Percentiles rank a stretch among this genome's conserved stretches.
phyloP scores from a whole-genome alignment of 2,329 filamentous ascomycete genomes.

The Talaromyces funiculosus region DNA sequence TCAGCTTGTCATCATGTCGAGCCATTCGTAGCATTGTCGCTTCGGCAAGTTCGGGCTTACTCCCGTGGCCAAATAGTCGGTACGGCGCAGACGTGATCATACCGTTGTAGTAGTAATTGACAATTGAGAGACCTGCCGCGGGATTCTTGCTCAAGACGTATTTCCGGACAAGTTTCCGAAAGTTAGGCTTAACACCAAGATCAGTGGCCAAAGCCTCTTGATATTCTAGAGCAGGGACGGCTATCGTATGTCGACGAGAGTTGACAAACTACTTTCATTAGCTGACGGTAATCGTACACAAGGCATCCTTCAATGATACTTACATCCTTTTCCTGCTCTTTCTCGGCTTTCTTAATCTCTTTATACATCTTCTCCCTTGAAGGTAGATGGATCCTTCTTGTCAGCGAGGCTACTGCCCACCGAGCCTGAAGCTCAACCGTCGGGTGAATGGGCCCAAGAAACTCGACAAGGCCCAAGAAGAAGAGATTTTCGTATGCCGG shows the following conservation, averaged over 20 bases:
- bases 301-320: background rate
- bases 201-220: conserved; percentile 30
- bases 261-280: conserved; percentile 22
- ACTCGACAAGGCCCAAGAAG: conserved; percentile 30
- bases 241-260: conserved; percentile 28
- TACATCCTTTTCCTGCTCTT: conserved; percentile 21
- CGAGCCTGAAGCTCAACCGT: conserved; percentile 32
- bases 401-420: conserved; percentile 27
- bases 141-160: conserved; percentile 22
- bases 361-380: conserved; percentile 22
- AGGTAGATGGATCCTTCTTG: conserved; percentile 22
- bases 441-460: conserved; percentile 28
- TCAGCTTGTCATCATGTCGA: conserved; percentile 20
- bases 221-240: conserved; percentile 26
- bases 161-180: conserved; percentile 23
- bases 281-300: background rate
- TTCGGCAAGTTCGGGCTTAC: conserved; percentile 24
- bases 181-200: conserved; percentile 29
- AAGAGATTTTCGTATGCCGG: conserved; percentile 30
- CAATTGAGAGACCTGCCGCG: conserved; percentile 22
- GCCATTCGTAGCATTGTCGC: conserved; percentile 30
- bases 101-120: conserved; percentile 33
- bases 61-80: conserved; percentile 30
- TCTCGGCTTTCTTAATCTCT: conserved; percentile 23
- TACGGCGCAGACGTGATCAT: conserved; percentile 33